Evolutionary conservation across 768 basidiomycete genomes (phyloP).

Genomic region (Hebeloma cylindrosporum): DNA sequence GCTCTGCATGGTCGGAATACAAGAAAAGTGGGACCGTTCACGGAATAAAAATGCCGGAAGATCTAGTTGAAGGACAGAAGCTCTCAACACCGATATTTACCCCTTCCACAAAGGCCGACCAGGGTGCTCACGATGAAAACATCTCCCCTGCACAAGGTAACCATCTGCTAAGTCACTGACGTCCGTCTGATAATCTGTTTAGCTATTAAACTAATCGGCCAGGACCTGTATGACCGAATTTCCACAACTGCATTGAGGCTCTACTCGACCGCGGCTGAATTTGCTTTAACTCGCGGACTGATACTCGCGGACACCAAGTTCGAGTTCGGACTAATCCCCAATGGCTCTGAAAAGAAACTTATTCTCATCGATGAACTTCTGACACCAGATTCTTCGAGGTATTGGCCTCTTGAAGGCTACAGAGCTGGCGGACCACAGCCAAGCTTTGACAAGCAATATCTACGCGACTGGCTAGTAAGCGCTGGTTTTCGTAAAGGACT

Average conservation of each 20-base stretch:
- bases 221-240: conserved; percentile 60
- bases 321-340: conserved; percentile 85
- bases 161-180: conserved; percentile 9
- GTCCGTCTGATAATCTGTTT: conserved; percentile 2
- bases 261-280: conserved; percentile 72
- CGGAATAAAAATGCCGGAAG: conserved; percentile 72
- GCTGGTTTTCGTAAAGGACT: conserved; percentile 76
- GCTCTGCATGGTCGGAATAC: conserved; percentile 96
- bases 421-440: conserved; percentile 72
- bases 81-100: conserved; percentile 87
- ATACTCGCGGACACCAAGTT: conserved; percentile 99
- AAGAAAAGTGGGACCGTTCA: conserved; percentile 86
- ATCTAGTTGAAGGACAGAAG: conserved; percentile 82
- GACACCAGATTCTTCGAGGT: conserved; percentile 95
- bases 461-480: conserved; percentile 84
- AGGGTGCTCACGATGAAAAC: conserved; percentile 95
- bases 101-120: conserved; percentile 95
- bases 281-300: conserved; percentile 73
- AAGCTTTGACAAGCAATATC: conserved; percentile 96
- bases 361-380: conserved; percentile 96
- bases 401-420: conserved; percentile 86
- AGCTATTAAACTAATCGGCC: conserved; percentile 65
- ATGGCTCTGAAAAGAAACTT: conserved; percentile 44
- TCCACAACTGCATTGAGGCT: conserved; percentile 61
- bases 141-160: conserved; percentile 80